Base-by-base conservation (phyloP, 2,329 filamentous ascomycete genomes). In the Penicillium sp. region DNA sequence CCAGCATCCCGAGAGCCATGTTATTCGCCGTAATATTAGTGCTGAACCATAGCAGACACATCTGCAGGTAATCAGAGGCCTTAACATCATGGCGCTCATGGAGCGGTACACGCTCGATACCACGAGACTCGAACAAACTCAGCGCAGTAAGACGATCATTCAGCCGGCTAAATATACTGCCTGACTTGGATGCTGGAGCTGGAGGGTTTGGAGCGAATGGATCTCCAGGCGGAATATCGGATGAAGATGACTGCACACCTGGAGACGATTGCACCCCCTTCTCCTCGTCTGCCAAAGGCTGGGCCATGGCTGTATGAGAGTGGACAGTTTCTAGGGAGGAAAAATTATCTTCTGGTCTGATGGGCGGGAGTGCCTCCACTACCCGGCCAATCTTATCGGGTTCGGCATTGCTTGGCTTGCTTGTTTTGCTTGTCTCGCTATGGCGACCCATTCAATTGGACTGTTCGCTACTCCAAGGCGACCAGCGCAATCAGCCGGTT, bases 71-170 rank as follows among this genome's bases (percentile, higher is more conserved):
- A 28, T 68, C 66, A 1, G 54, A 63, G 7, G 64, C 55, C n/a
- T 75, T 71, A n/a, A 73, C 73, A 53, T 82, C 71, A 56, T 81
- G 78, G 51, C 84, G 81, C 66, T 86, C 81, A 10, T 82, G 72
- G 0, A 78, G 72, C 53, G 82, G 78, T 0, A 87, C 84, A 12
- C 84, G 80, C 68, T 85, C 79, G 40, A 87, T 86, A 12, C 85
- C 85, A 38, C 85, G 81, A 1, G 81, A 78, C 70, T 87, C 85
- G 22, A 47, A 47, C 12, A 47, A 47, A 15, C 28, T 26, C 10
- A 26, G 22, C 22, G n/a, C 44, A 0, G 44, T 9, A 8, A 47
- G 44, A 28, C 44, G 22, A 9, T 26, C 44, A 47, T 26, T 47
- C 6, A 47, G 22, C 22, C 44, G 44, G 44, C 19, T 47, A 22